Evolutionary conservation across 2,329 filamentous ascomycete genomes (phyloP).

Genomic region (Venturia asperata): DNA sequence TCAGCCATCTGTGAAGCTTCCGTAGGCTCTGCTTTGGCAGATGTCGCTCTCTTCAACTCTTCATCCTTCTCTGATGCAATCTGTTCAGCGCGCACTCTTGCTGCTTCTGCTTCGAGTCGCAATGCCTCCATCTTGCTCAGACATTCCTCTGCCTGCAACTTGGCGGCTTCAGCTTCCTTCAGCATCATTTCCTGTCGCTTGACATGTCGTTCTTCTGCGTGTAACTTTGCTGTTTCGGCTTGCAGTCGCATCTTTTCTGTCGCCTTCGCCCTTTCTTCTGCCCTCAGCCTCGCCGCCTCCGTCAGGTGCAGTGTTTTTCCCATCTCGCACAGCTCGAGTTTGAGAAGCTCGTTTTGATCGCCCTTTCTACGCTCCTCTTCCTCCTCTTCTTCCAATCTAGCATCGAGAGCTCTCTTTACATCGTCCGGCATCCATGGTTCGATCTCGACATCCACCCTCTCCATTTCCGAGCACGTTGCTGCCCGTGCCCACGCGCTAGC

Average conservation of each 20-base stretch:
- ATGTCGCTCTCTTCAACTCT: neutral
- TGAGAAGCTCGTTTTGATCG: slow-evolving; percentile 27
- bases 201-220: neutral
- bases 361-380: slow-evolving; percentile 25
- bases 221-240: neutral
- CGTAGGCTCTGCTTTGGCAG: neutral
- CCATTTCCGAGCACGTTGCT: slow-evolving; percentile 96
- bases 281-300: slow-evolving; percentile 24
- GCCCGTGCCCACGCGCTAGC: slow-evolving; percentile 84
- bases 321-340: slow-evolving; percentile 23
- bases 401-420: slow-evolving; percentile 53
- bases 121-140: neutral
- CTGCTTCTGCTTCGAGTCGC: neutral
- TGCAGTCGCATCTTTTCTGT: neutral
- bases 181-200: slow-evolving; percentile 25
- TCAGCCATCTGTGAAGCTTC: neutral
- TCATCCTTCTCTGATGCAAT: neutral
- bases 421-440: slow-evolving; percentile 61
- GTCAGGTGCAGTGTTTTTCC: slow-evolving; percentile 26
- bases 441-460: slow-evolving; percentile 92
- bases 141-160: slow-evolving; percentile 28
- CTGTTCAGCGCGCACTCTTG: neutral
- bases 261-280: slow-evolving; percentile 25
- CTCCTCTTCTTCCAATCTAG: slow-evolving; percentile 39
- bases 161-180: slow-evolving; percentile 22